phyloP scores from a whole-genome alignment of 306 rosid species.

The Bauhinia variegata region DNA sequence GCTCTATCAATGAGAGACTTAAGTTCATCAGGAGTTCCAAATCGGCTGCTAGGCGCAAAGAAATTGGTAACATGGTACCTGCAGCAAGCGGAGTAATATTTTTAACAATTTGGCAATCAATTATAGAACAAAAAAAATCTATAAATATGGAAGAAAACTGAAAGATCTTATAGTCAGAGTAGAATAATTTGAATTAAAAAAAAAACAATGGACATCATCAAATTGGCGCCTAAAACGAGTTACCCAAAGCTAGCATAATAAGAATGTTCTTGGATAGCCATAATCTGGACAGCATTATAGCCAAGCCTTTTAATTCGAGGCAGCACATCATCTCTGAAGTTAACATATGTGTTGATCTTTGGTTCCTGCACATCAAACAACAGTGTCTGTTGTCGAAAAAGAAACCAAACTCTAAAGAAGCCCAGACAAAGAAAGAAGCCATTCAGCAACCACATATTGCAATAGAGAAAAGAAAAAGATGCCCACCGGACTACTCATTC shows the following conservation, averaged over 20 bases:
- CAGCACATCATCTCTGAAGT: conserved; percentile 81
- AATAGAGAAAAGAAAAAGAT: conserved; percentile 38
- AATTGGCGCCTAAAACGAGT: conserved; percentile 31
- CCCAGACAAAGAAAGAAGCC: conserved; percentile 2
- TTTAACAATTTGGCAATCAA: conserved; percentile 11
- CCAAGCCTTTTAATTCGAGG: conserved; percentile 79
- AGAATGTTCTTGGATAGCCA: conserved; percentile 99
- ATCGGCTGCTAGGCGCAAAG: conserved; percentile 98
- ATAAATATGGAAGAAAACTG: background rate
- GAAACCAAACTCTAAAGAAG: conserved; percentile 5
- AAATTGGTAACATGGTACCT: conserved; percentile 98
- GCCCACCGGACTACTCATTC: conserved; percentile 96
- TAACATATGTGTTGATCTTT: conserved; percentile 73
- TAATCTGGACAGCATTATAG: conserved; percentile 97
- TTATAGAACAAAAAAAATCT: conserved; percentile 14
- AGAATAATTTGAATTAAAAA: too few relatives aligned
- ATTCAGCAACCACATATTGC: conserved; percentile 32
- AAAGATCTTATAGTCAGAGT: too few relatives aligned
- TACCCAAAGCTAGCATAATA: conserved; percentile 99
- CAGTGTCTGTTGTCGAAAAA: conserved; percentile 19
- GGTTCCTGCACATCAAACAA: conserved; percentile 71
- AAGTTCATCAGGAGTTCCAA: conserved; percentile 95
- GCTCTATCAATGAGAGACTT: conserved; percentile 93
- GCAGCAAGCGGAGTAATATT: conserved; percentile 27
- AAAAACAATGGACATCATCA: conserved; percentile 7